Evolutionary conservation across 2,329 filamentous ascomycete species (phyloP), one percentile per base, ranked within the genome.

Genomic region (Diaporthe australafricana): DNA sequence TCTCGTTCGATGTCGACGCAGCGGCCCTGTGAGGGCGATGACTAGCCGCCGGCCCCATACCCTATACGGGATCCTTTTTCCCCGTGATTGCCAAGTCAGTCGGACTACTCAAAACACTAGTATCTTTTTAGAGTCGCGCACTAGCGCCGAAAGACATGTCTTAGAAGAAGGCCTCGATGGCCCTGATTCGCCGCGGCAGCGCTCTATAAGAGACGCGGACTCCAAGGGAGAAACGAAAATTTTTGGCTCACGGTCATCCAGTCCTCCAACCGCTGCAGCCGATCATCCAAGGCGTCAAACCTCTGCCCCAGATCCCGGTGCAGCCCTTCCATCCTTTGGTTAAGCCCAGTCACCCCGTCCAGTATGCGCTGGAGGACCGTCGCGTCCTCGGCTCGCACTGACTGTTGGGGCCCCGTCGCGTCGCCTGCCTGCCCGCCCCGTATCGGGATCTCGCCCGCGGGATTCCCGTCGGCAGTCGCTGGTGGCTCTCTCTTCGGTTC

Each of bases 231-330:
- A 20, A n/a, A 55, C 32, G 42, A 25, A 12, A 48, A 63, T 22
- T 12, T 48, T 63, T 30, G 17, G 20, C 60, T 63, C 60, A 63
- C 60, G 40, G 60, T 67, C 8, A 71, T 56, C 62, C 62, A 73
- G 30, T 73, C 72, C 40, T 68, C 57, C 42, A 73, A 67, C 42
- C 69, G 63, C 65, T 71, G 70, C 63, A 73, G 45, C 17, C 70
- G 60, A n/a, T 73, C 70, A n/a, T 73, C 72, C 40, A 73, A 65
- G 63, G 65, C 40, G 20, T 69, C 47, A 14, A 73, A 56, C 65
- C 63, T 71, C 45, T 63, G 55, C 12, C 67, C 65, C 65, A 73
- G 47, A 25, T 60, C 56, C 32, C 48, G 53, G 27, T 73, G 72
- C 69, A 73, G 63, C 32, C 56, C 48, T 22, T 73, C 69, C 47